phyloP scores from a whole-genome alignment of 1,139 yeast genomes.

The Yamadazyma songkhlaensis region DNA sequence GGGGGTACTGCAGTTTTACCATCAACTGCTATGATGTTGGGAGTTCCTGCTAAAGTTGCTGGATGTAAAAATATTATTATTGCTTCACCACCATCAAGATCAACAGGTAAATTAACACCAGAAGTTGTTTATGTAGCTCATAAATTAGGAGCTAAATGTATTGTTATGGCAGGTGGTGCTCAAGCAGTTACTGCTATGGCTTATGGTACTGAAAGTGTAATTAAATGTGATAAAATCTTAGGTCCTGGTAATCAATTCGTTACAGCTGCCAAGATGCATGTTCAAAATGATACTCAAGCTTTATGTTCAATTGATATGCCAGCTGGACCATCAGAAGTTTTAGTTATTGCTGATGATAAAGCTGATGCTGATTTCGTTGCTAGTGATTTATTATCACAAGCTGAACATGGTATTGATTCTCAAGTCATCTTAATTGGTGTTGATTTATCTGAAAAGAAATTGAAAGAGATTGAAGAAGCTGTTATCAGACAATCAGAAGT shows the following conservation, averaged over 20 bases:
- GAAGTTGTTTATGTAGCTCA: constrained; percentile 98
- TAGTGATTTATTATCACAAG: constrained; percentile 91
- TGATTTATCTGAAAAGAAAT: constrained; percentile 55
- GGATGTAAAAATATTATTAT: constrained; percentile 91
- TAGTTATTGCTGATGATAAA: constrained; percentile 81
- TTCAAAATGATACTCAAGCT: constrained; percentile 93
- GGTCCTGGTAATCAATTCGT: constrained; percentile 99
- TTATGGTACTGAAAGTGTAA: constrained; percentile 88
- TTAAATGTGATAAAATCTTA: constrained; percentile 92
- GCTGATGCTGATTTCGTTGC: constrained; percentile 97
- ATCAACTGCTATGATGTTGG: constrained; percentile 95
- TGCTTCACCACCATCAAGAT: constrained; percentile 96
- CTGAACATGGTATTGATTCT: constrained; percentile 98
- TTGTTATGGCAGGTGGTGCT: constrained; percentile 97
- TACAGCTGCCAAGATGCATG: constrained; percentile 98
- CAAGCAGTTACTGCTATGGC: constrained; percentile 99
- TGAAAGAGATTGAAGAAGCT: constrained; percentile 72
- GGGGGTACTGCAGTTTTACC: constrained; percentile 99
- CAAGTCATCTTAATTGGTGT: constrained; percentile 93
- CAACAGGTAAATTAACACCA: constrained; percentile 90
- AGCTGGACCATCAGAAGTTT: constrained; percentile 98
- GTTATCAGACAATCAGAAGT: constrained; percentile 77
- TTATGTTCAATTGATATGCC: constrained; percentile 98
- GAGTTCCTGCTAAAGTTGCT: constrained; percentile 99
- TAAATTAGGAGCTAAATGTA: constrained; percentile 86